Percentiles rank a stretch among this genome's conserved stretches.
These are phyloP conservation scores for Lentinula boryana DNA, from an alignment of 768 basidiomycete species.

Conservation along the genomic window DNA sequence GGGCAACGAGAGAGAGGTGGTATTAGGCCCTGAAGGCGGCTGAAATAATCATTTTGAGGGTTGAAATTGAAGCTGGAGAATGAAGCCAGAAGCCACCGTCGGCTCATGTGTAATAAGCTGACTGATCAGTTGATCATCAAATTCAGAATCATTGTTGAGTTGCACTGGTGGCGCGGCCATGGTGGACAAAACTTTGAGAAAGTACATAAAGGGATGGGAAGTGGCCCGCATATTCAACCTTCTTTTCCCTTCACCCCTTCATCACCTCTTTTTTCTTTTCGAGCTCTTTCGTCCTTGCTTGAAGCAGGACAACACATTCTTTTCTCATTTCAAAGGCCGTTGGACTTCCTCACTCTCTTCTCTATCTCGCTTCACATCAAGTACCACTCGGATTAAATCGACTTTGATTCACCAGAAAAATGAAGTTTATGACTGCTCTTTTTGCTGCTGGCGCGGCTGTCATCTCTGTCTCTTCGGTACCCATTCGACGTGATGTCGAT, in stretches of 20 bases:
- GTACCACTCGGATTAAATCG: slow-evolving; percentile 3
- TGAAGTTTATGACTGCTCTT: slow-evolving; percentile 29
- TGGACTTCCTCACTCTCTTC: background rate
- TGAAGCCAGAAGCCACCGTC: too few species aligned
- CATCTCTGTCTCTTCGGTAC: slow-evolving; percentile 32
- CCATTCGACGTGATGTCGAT: slow-evolving; percentile 37
- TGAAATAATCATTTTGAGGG: too few species aligned
- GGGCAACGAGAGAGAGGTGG: background rate
- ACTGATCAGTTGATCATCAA: too few species aligned
- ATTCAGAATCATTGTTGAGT: background rate
- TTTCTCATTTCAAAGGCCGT: background rate
- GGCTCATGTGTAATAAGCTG: too few species aligned
- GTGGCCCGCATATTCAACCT: background rate
- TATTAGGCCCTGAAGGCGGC: too few species aligned
- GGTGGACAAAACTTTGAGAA: background rate
- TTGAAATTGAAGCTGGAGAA: too few species aligned
- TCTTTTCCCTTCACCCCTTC: background rate
- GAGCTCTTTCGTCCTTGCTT: slow-evolving; percentile 1
- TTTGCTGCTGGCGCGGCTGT: slow-evolving; percentile 24
- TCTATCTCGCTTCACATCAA: background rate
- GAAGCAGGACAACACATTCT: slow-evolving; percentile 6
- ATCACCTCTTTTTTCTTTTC: background rate
- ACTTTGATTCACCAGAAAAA: slow-evolving; percentile 3
- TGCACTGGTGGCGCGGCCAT: background rate
- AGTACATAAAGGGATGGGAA: background rate